These are phyloP conservation scores for Candida ortonii DNA, from an alignment of 805 yeast genomes.

Conservation along the genomic window DNA sequence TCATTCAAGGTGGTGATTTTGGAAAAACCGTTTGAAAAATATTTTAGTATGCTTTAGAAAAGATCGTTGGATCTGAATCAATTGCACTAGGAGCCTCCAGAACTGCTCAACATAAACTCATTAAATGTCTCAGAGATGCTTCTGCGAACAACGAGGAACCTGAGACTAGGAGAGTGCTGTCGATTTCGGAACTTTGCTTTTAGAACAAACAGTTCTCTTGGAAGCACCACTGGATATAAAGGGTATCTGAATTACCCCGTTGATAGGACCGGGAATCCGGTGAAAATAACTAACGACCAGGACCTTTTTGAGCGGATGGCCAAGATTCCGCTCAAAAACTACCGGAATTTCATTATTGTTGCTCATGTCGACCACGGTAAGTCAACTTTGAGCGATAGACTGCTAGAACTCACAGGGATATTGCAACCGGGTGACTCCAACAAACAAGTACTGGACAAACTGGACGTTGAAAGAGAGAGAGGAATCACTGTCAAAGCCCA, in stretches of 20 bases:
- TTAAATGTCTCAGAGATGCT: no score
- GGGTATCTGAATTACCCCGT: conserved; percentile 28
- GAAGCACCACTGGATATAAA: conserved; percentile 22
- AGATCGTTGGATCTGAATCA: no score
- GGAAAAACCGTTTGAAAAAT: no score
- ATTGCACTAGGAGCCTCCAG: no score
- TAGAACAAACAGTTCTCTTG: no score
- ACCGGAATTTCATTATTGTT: conserved; percentile 88
- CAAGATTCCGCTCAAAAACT: conserved; percentile 78
- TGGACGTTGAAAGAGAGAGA: conserved; percentile 93
- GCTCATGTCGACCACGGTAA: conserved; percentile 91
- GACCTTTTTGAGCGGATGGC: conserved; percentile 49
- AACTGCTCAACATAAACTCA: no score
- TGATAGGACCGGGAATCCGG: conserved; percentile 30
- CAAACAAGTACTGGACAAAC: conserved; percentile 82
- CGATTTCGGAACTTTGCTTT: no score
- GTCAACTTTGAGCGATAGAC: conserved; percentile 84
- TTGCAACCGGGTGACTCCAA: conserved; percentile 66
- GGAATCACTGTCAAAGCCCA: conserved; percentile 98
- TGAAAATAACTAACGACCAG: conserved; percentile 16
- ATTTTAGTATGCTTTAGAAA: no score
- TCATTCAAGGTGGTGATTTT: no score
- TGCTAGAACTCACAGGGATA: conserved; percentile 86
- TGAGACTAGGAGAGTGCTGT: no score
- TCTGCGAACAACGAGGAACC: no score